These are phyloP conservation scores for Globisporangium cylindrosporum DNA, from an alignment of 352 stramenopile genomes.

Conservation along the genomic window DNA sequence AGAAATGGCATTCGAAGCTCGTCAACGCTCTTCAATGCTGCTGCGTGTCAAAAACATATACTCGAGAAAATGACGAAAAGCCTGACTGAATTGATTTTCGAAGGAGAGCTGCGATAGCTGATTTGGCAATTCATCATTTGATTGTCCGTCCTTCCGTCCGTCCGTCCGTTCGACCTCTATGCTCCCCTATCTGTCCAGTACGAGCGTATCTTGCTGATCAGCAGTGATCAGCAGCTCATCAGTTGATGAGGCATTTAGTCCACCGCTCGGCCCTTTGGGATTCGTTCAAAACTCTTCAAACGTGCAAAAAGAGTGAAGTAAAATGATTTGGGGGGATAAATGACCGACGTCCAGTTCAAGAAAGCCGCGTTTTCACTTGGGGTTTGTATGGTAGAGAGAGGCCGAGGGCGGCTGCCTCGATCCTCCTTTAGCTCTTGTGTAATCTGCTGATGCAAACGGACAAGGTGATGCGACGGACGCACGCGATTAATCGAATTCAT, in stretches of 20 bases:
- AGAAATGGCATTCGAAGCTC: background rate
- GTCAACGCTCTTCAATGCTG: background rate
- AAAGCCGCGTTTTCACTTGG: background rate
- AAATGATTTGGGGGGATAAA: background rate
- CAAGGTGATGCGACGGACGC: constrained; percentile 10
- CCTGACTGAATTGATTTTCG: constrained; percentile 13
- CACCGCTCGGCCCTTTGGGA: background rate
- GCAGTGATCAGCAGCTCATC: background rate
- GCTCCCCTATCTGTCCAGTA: background rate
- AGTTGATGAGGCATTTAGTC: background rate
- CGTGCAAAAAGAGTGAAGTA: background rate
- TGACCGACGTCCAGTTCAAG: background rate
- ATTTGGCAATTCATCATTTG: constrained; percentile 7
- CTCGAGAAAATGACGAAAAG: background rate
- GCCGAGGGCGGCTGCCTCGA: background rate
- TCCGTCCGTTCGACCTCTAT: background rate
- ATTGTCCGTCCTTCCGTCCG: background rate
- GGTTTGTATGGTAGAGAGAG: background rate
- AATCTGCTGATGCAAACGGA: constrained; percentile 8
- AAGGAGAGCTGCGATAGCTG: constrained; percentile 1
- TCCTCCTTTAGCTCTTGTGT: background rate
- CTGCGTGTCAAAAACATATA: background rate
- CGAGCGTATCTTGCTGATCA: constrained; percentile 3
- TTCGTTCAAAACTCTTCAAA: background rate
- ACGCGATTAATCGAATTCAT: constrained; percentile 12